Base-by-base conservation (phyloP, 192 early-diverging fungal genomes). In the Mortierella antarctica region DNA sequence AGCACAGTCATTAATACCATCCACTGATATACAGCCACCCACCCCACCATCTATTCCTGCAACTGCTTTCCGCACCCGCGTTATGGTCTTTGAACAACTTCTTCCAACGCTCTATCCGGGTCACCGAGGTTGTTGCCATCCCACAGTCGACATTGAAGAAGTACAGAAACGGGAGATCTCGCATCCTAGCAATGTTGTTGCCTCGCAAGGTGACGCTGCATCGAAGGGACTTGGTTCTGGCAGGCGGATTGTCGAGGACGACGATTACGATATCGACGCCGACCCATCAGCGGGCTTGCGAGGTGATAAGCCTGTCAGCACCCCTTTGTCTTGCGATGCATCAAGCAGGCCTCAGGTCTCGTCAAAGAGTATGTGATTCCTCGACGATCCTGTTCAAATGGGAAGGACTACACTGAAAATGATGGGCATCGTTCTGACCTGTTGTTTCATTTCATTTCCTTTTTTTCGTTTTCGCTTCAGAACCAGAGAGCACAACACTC, bases 41-140 rank as follows among this genome's bases (percentile, higher is more conserved):
- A 49, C 55, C n/a, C 74, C 74, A 48, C 40, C 61, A 58, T 78
- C 72, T 5, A 72, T 71, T 7, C 72, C 80, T 8, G 83, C 88
- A 4, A 88, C 92, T 15, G 87, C 86, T 31, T 93, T 91, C 69
- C 90, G 93, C 51, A 87, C 89, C 40, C 90, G 94, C 46, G 66
- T 89, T 11, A 91, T 92, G 84, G 86, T 95, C 14, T 94, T 91
- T 83, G 94, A 95, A 64, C 92, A 94, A 71, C 82, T 90, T 48
- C 83, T 93, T 13, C 86, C 92, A 7, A 83, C 81, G 10, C 46
- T 93, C 3, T 94, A 84, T 70, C 86, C 84, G 8, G 56, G 74
- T 10, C 67, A 59, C 6, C 57, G 63, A 57, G 68, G 57, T 45
- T 88, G 86, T 55, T 87, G 82, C 57, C 83, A 86, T 20, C 79